phyloP scores from a whole-genome alignment of 805 yeast genomes.

The Allodekkera sacchari region DNA sequence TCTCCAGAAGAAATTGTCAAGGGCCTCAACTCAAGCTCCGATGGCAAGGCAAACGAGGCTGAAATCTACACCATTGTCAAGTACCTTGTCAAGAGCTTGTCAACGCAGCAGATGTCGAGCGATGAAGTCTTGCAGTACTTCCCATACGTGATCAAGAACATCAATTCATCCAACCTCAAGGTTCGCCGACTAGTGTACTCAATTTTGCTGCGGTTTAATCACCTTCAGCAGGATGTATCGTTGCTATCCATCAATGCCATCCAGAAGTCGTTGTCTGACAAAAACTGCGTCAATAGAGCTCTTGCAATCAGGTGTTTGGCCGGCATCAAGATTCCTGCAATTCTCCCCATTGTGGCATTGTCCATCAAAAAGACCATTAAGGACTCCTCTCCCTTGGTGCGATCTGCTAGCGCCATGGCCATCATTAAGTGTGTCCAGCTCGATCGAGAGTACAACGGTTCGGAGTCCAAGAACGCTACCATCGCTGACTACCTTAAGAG shows the following conservation, averaged over 20 bases:
- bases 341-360: conserved; percentile 68
- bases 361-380: conserved; percentile 59
- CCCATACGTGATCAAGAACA: conserved; percentile 85
- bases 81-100: conserved; percentile 38
- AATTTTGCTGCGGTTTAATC: conserved; percentile 70
- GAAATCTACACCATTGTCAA: conserved; percentile 56
- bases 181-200: conserved; percentile 70
- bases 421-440: conserved; percentile 45
- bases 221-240: conserved; percentile 81
- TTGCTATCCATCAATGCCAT: conserved; percentile 84
- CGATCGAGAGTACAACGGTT: conserved; percentile 22
- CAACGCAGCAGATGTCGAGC: conserved; percentile 22
- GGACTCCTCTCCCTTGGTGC: conserved; percentile 72
- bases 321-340: conserved; percentile 74
- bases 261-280: conserved; percentile 72
- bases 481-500: conserved; percentile 8
- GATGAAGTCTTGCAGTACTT: conserved; percentile 43
- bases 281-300: conserved; percentile 58
- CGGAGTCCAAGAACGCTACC: conserved; percentile 1
- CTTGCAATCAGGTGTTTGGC: conserved; percentile 72
- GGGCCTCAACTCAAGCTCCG: conserved; percentile 51
- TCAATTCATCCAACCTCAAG: conserved; percentile 56
- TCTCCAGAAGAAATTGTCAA: conserved; percentile 60
- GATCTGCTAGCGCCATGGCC: conserved; percentile 74
- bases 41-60: conserved; percentile 42